These are phyloP conservation scores for Penicillium sp. DNA, from an alignment of 2,329 filamentous ascomycete species.

Conservation along the genomic window DNA sequence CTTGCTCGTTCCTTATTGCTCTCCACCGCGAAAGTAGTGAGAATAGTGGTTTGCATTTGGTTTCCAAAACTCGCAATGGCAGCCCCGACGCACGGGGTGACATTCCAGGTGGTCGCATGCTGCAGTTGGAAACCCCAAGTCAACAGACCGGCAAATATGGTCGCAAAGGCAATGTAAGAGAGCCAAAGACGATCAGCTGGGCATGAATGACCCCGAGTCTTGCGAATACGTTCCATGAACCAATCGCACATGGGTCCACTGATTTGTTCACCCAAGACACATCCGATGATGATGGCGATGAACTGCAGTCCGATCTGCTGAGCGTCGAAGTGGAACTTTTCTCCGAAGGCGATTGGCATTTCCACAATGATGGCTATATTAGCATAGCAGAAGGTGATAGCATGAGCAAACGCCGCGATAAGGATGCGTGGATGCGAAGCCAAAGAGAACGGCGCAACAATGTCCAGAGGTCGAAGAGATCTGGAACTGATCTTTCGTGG, in stretches of 20 bases:
- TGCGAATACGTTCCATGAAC: constrained; percentile 48
- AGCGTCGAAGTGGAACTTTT: constrained; percentile 57
- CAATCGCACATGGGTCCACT: constrained; percentile 55
- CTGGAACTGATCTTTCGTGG: constrained; percentile 50
- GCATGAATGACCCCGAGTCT: constrained; percentile 31
- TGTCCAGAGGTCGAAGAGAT: constrained; percentile 48
- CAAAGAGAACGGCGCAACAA: constrained; percentile 51
- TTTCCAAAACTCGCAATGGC: constrained; percentile 57
- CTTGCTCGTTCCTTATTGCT: constrained; percentile 56
- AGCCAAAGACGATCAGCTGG: constrained; percentile 60
- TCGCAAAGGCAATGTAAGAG: constrained; percentile 54
- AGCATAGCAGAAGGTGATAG: constrained; percentile 58
- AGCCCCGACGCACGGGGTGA: constrained; percentile 58
- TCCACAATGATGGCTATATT: constrained; percentile 58
- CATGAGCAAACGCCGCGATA: constrained; percentile 54
- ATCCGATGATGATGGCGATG: constrained; percentile 58
- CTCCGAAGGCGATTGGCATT: constrained; percentile 58
- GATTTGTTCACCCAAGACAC: constrained; percentile 59
- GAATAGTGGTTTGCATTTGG: constrained; percentile 62
- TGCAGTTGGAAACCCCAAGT: constrained; percentile 57
- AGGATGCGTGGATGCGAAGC: constrained; percentile 47
- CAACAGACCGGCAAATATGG: constrained; percentile 55
- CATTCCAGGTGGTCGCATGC: constrained; percentile 53
- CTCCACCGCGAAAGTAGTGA: constrained; percentile 63
- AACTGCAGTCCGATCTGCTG: constrained; percentile 62